Evolutionary conservation across 2,329 filamentous ascomycete genomes (phyloP).

Genomic region (Cytospora mali): DNA sequence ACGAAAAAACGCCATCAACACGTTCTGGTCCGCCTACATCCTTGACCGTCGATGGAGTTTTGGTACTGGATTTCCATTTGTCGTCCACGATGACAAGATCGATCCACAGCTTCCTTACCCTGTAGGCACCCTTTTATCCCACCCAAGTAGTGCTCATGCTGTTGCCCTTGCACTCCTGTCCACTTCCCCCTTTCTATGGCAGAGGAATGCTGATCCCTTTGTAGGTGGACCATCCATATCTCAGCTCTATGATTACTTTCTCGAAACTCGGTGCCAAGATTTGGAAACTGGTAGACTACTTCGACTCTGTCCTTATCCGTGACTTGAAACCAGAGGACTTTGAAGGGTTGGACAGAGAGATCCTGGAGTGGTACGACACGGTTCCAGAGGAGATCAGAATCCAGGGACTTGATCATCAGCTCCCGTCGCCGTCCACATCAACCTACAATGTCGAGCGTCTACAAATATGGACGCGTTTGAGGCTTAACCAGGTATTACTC

Average conservation of each 20-base stretch:
- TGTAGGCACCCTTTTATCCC: conserved; percentile 51
- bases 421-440: conserved; percentile 55
- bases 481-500: conserved; percentile 71
- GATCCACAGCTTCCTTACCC: conserved; percentile 79
- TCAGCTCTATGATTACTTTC: conserved; percentile 83
- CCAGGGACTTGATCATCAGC: conserved; percentile 61
- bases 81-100: conserved; percentile 82
- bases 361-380: conserved; percentile 82
- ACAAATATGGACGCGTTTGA: conserved; percentile 81
- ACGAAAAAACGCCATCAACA: conserved; percentile 66
- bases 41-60: conserved; percentile 88
- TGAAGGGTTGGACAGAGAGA: conserved; percentile 77
- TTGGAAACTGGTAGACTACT: conserved; percentile 77
- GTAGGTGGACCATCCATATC: conserved; percentile 64
- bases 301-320: conserved; percentile 60
- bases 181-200: not conserved
- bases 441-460: conserved; percentile 72
- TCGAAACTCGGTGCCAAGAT: conserved; percentile 83
- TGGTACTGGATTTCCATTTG: conserved; percentile 84
- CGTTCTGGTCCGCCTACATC: conserved; percentile 87
- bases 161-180: too few relatives aligned
- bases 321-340: conserved; percentile 75
- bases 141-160: not conserved
- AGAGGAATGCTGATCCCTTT: conserved; percentile 30
- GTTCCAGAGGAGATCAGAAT: conserved; percentile 64